Evolutionary conservation across 2,329 filamentous ascomycete species (phyloP), one percentile per base, ranked within the genome.

Genomic region (Dothidotthia symphoricarpi): DNA sequence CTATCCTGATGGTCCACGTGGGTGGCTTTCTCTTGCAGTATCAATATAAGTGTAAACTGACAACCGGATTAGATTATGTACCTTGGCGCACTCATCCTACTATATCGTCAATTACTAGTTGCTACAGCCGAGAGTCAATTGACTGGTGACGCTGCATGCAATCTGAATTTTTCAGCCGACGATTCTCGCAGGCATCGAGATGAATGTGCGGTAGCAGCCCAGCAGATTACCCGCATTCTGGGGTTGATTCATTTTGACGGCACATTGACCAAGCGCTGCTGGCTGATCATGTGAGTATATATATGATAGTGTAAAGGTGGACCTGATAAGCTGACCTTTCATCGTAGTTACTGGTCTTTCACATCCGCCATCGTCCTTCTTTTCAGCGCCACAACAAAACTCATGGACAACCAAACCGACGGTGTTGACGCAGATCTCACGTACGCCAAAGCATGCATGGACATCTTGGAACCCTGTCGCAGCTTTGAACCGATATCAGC

Each of bases 1-100:
- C 63, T 2, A 60, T 66, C 16, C 47, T 67, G 12, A 64, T 68
- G 62, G 53, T 67, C 19, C 64, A 68, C 34, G 62, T 64, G 49
- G 36, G 57, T 41, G 32, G 5, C 4, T 17, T 13, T 24, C 16
- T 4, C 19, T 6, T 22, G 9, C 5, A 9, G 19, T 9, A 22
- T 22, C 19, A 22, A 22, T 22, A 6, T 22, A 9, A 22, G 5
- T 22, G 5, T 6, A 9, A 15, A 15, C 34, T 39, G 11, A 42
- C 25, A n/a, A 15, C 22, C 28, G 6, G 15, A 17, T 2, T 25
- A 66, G 63, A 64, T 67, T 34, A 64, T 66, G 60, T 67, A 67
- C 37, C 50, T 68, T 27, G 64, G 65, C 9, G 63, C 63, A 7
- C 36, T 67, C 12, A 57, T 67, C 6, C 45, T 66, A 16, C 47